Conservation (phyloP, 305 asterid species). For the Solanum aculeatissimum region DNA sequence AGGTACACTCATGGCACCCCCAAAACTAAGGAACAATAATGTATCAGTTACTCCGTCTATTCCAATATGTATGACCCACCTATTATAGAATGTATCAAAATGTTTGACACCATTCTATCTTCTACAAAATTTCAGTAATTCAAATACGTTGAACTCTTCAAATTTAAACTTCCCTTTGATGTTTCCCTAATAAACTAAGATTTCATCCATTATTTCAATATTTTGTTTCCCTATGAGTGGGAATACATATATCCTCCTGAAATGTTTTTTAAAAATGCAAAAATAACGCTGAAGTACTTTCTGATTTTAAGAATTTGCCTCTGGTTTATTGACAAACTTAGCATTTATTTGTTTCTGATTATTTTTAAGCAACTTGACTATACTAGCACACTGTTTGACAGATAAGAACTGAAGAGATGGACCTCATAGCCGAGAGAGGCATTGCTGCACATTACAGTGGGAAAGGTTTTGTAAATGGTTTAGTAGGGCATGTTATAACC, state of each 20-base stretch:
- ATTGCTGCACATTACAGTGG: conserved; percentile 94
- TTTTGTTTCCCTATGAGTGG: not conserved
- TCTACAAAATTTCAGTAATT: not conserved
- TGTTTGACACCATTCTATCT: not conserved
- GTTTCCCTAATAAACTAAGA: not conserved
- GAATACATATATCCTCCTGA: not conserved
- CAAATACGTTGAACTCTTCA: not conserved
- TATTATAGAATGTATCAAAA: not conserved
- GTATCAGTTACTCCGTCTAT: not conserved
- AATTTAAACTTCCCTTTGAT: not conserved
- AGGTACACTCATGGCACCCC: conserved; percentile 32
- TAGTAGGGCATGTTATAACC: conserved; percentile 58
- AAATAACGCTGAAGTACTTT: not conserved
- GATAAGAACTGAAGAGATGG: conserved; percentile 95
- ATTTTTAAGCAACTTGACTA: not conserved
- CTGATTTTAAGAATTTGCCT: not conserved
- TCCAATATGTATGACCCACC: not conserved
- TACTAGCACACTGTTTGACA: conserved; percentile 13
- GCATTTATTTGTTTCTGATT: not conserved
- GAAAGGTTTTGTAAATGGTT: conserved; percentile 63
- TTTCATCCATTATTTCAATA: not conserved
- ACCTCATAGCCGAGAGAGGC: conserved; percentile 89
- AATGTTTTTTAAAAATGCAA: not conserved
- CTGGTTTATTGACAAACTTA: not conserved
- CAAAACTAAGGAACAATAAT: not conserved